These are phyloP conservation scores for Xerocomus minutiporus DNA, from an alignment of 1,284 basidiomycete species.

Conservation along the genomic window DNA sequence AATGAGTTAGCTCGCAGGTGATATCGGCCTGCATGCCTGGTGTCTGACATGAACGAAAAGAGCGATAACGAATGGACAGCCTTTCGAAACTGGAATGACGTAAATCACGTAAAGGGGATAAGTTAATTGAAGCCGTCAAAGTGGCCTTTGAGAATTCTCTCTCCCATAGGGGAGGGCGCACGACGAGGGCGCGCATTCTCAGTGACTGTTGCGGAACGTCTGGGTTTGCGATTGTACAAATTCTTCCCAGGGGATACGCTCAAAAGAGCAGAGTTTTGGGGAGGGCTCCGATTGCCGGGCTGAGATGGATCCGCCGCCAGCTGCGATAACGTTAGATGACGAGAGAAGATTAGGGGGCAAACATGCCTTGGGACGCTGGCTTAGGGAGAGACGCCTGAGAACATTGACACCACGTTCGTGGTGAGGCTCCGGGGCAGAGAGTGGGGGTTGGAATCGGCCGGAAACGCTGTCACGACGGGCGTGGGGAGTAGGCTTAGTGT, in stretches of 20 bases:
- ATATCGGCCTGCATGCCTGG: no score
- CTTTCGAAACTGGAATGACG: neutral
- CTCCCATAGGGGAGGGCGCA: slow-evolving; percentile 80
- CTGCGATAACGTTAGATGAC: slow-evolving; percentile 5
- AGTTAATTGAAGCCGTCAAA: slow-evolving; percentile 73
- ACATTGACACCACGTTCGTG: slow-evolving; percentile 63
- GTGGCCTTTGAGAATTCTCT: slow-evolving; percentile 77
- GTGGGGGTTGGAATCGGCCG: slow-evolving; percentile 45
- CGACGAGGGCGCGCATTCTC: slow-evolving; percentile 47
- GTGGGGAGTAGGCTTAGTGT: slow-evolving; percentile 42
- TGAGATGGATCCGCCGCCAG: slow-evolving; percentile 14
- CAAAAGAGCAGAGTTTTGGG: slow-evolving; percentile 42
- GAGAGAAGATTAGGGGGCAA: neutral
- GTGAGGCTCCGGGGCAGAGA: slow-evolving; percentile 40
- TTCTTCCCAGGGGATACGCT: slow-evolving; percentile 9
- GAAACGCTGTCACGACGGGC: slow-evolving; percentile 48
- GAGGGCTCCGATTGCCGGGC: slow-evolving; percentile 37
- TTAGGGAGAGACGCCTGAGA: slow-evolving; percentile 66
- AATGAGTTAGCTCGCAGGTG: no score
- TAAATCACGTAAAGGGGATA: slow-evolving; percentile 5
- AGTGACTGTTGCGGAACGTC: slow-evolving; percentile 58
- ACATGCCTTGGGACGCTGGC: slow-evolving; percentile 53
- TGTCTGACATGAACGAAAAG: no score
- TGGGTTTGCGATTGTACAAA: slow-evolving; percentile 37
- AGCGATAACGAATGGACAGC: slow-evolving; percentile 2